These are phyloP conservation scores for Hortiboletus rubellus DNA, from an alignment of 1,284 basidiomycete species.

Conservation along the genomic window DNA sequence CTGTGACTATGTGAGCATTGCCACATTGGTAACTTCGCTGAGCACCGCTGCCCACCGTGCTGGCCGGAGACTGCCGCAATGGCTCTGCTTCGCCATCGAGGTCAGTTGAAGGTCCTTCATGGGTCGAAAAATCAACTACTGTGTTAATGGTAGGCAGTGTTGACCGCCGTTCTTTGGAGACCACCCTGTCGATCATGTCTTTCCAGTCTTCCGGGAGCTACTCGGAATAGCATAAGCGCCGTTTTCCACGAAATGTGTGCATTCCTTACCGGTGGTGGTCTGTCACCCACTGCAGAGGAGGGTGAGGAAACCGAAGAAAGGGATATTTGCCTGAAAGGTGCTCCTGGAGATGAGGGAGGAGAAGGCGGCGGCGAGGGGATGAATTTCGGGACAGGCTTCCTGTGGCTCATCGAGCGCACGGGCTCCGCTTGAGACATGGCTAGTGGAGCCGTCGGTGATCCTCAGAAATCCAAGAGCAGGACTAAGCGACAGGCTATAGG, in stretches of 20 bases:
- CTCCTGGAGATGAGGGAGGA: constrained; percentile 35
- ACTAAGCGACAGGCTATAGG: constrained; percentile 11
- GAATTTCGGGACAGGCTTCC: constrained; percentile 65
- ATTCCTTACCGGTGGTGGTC: constrained; percentile 50
- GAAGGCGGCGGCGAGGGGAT: constrained; percentile 59
- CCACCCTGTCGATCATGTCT: constrained; percentile 43
- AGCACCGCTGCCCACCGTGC: constrained; percentile 35
- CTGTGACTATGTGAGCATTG: constrained; percentile 35
- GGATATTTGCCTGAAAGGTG: constrained; percentile 34
- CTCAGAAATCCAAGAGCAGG: constrained; percentile 8
- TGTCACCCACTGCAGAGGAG: constrained; percentile 33
- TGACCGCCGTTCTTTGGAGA: constrained; percentile 35
- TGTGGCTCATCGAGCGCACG: constrained; percentile 53
- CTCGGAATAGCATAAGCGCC: constrained; percentile 14
- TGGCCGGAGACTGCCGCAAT: constrained; percentile 39
- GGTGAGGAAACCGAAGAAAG: constrained; percentile 28
- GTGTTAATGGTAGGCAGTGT: constrained; percentile 39
- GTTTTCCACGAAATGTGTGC: neutral
- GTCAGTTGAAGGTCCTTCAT: constrained; percentile 33
- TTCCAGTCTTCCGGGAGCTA: constrained; percentile 56
- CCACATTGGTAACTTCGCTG: constrained; percentile 28
- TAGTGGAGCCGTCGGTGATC: constrained; percentile 3
- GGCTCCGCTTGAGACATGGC: constrained; percentile 32
- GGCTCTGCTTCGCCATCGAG: constrained; percentile 33
- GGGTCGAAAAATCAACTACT: constrained; percentile 36